Conservation (phyloP, 352 stramenopile genomes). For the Phytopythium kandeliae region DNA sequence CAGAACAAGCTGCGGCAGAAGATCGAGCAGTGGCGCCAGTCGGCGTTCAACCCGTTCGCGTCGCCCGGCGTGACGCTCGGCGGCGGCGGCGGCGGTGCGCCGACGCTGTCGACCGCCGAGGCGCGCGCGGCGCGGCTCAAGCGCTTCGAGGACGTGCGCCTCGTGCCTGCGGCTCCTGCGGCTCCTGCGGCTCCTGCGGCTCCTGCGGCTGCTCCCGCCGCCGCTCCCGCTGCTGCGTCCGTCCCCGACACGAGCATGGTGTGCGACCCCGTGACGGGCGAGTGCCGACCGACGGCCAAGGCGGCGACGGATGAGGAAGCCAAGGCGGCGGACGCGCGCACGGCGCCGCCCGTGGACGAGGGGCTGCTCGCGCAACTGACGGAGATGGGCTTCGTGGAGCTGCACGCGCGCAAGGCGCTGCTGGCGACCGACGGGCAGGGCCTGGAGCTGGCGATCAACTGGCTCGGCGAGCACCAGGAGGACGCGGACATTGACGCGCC, state of each 20-base stretch:
- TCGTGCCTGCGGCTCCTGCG: constrained; percentile 25
- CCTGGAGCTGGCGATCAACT: constrained; percentile 80
- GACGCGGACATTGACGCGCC: constrained; percentile 87
- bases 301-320: constrained; percentile 17
- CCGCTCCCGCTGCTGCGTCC: constrained; percentile 12
- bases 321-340: constrained; percentile 23
- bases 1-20: constrained; percentile 76
- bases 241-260: constrained; percentile 51
- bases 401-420: constrained; percentile 77
- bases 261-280: constrained; percentile 56
- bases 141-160: constrained; percentile 58
- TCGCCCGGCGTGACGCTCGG: constrained; percentile 63
- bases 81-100: constrained; percentile 10
- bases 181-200: neutral
- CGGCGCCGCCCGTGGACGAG: constrained; percentile 60
- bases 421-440: constrained; percentile 69
- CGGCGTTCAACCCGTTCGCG: constrained; percentile 82
- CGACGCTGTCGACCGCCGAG: constrained; percentile 34
- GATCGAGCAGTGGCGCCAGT: constrained; percentile 86
- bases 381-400: constrained; percentile 85
- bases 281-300: constrained; percentile 33
- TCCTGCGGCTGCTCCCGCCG: constrained; percentile 10
- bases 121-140: constrained; percentile 77
- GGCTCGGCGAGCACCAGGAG: constrained; percentile 86
- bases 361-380: constrained; percentile 56